Evolutionary conservation across 768 basidiomycete species (phyloP), one percentile per base, ranked within the genome.

Genomic region (Termitomyces sp.): DNA sequence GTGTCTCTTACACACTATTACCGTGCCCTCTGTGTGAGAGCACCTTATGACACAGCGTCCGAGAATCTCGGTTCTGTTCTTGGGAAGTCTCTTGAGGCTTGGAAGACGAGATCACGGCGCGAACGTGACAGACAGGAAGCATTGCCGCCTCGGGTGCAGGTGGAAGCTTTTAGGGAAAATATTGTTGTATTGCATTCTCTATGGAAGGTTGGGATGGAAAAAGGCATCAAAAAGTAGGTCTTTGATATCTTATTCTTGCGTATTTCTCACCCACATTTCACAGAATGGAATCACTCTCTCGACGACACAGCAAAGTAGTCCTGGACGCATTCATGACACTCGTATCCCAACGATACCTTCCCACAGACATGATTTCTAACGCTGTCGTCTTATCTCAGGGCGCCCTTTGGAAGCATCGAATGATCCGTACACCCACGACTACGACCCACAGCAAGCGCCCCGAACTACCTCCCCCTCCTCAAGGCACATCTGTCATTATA

Each of bases 11-110:
- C 90, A 52, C 89, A 94, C 71, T 96, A 98, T 71, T 95, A 95
- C 68, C 88, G 94, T 32, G 91, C 96, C 1, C 78, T 98, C 13
- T 95, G 93, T 65, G 91, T 94, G 36, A 81, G 82, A 39, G 82
- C 85, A 57, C 90, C 94, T 0, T 99, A 95, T 72, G 87, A 91
- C 52, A 90, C 92, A 0, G 93, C 94, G 0, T 80, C 84, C 6
- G 91, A 92, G 65, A 99, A 98, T 68, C 75, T 98, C 59, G 82
- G 82, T 30, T 87, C 80, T 14, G 84, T 90, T 26, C 76, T 96
- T 24, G 74, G 73, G 44, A 91, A 87, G 70, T 79, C 83, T 1
- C 69, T 89, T 56, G 85, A 88, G n/a, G 71, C 77, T 40, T 87
- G 82, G 76, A 78, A 75, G 52, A 74, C 76, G 30, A 76, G 76